Conservation (phyloP, 169 alveolate genomes). For the Ichthyophthirius multifiliis region DNA sequence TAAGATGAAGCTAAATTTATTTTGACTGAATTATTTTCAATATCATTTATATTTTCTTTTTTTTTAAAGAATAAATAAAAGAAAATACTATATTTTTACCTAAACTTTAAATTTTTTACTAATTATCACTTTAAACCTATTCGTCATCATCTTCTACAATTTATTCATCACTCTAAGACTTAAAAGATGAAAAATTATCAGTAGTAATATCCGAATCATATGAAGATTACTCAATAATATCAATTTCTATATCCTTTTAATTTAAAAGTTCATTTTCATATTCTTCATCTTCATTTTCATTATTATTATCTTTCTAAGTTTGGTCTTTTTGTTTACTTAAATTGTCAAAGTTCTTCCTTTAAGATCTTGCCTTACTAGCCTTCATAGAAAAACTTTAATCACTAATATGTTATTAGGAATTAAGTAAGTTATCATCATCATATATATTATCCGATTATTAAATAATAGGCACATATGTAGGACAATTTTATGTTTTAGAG, state of each 20-base stretch:
- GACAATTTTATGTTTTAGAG: not conserved
- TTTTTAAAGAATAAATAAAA: not conserved
- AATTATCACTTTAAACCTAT: not conserved
- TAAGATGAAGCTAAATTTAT: not conserved
- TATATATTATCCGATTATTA: not conserved
- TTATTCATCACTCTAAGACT: not conserved
- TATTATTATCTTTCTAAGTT: not conserved
- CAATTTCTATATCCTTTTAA: not conserved
- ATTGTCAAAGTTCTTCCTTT: not conserved
- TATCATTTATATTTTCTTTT: not conserved
- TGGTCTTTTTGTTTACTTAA: not conserved
- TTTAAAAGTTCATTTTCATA: not conserved
- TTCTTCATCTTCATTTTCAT: not conserved
- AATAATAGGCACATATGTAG: not conserved
- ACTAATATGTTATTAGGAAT: not conserved
- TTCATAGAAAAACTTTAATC: not conserved
- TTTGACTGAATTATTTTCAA: not conserved
- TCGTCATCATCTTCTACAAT: not conserved
- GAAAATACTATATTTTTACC: not conserved
- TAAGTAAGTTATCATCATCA: not conserved
- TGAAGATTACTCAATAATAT: not conserved
- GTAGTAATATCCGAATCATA: not conserved
- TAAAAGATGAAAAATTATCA: not conserved
- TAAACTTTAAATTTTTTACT: not conserved
- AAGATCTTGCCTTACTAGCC: not conserved